Conservation (phyloP, 2,329 filamentous ascomycete species). For the Orbilia blumenaviensis region DNA sequence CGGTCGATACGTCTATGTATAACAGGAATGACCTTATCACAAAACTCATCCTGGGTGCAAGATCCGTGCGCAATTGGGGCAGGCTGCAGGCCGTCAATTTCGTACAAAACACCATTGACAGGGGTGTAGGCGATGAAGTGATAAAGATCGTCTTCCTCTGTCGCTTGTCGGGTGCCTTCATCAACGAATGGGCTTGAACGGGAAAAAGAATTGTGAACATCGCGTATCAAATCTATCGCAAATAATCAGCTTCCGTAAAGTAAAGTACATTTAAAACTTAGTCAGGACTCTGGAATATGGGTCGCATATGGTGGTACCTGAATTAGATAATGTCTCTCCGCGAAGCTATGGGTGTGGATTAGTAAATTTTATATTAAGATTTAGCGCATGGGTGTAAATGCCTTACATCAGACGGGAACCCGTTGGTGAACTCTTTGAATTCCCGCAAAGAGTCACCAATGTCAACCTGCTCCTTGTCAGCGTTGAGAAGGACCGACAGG, state of each 20-base stretch:
- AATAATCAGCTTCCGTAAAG: constrained; percentile 6
- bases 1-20: constrained; percentile 82
- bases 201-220: constrained; percentile 90
- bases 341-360: constrained; percentile 63
- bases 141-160: constrained; percentile 88
- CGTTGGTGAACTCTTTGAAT: constrained; percentile 88
- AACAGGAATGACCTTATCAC: constrained; percentile 83
- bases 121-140: constrained; percentile 97
- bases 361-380: constrained; percentile 30
- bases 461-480: constrained; percentile 71
- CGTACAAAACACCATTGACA: constrained; percentile 82
- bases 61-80: constrained; percentile 87
- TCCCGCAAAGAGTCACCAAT: constrained; percentile 76
- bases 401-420: constrained; percentile 74
- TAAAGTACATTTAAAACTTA: not conserved
- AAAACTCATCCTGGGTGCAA: constrained; percentile 76
- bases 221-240: constrained; percentile 68
- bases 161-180: constrained; percentile 73
- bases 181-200: constrained; percentile 89
- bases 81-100: constrained; percentile 92
- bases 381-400: constrained; percentile 4
- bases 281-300: constrained; percentile 32
- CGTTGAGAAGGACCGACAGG: constrained; percentile 89
- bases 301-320: constrained; percentile 59
- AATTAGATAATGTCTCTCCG: constrained; percentile 76